These are phyloP conservation scores for Beverwykella pulmonaria DNA, from an alignment of 495 filamentous ascomycete species.

Conservation along the genomic window DNA sequence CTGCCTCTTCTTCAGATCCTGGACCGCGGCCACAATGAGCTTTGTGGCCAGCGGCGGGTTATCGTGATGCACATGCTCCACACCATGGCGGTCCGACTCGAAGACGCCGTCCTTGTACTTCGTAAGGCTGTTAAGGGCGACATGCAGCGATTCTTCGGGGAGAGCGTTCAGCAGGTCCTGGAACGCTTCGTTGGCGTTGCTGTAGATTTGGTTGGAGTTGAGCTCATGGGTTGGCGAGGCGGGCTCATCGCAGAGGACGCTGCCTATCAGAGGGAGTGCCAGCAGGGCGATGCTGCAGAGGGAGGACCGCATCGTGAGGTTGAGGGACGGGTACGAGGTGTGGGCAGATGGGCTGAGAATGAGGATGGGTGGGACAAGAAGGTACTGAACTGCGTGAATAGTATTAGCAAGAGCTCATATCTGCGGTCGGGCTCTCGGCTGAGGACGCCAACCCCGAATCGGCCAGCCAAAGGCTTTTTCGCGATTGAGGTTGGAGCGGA, in stretches of 20 bases:
- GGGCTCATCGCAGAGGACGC: conserved; percentile 8
- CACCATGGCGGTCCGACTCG: conserved; percentile 47
- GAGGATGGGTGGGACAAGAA: not conserved
- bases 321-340: not conserved
- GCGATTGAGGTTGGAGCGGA: not conserved
- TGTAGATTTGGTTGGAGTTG: conserved; percentile 9
- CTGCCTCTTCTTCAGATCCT: conserved; percentile 44
- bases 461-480: conserved; percentile 3
- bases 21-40: conserved; percentile 43
- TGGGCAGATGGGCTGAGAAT: not conserved
- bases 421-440: not conserved
- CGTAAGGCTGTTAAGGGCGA: conserved; percentile 47
- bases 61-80: conserved; percentile 49
- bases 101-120: conserved; percentile 54
- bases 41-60: conserved; percentile 50
- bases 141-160: conserved; percentile 48
- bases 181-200: conserved; percentile 39
- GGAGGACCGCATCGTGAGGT: conserved; percentile 36
- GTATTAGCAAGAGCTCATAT: conserved; percentile 13
- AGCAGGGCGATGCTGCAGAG: conserved; percentile 36
- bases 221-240: conserved; percentile 20
- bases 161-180: conserved; percentile 49
- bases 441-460: not conserved
- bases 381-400: conserved; percentile 1
- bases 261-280: conserved; percentile 31